These are phyloP conservation scores for Pichia sp. DNA, from an alignment of 1,139 yeast genomes.

Conservation along the genomic window DNA sequence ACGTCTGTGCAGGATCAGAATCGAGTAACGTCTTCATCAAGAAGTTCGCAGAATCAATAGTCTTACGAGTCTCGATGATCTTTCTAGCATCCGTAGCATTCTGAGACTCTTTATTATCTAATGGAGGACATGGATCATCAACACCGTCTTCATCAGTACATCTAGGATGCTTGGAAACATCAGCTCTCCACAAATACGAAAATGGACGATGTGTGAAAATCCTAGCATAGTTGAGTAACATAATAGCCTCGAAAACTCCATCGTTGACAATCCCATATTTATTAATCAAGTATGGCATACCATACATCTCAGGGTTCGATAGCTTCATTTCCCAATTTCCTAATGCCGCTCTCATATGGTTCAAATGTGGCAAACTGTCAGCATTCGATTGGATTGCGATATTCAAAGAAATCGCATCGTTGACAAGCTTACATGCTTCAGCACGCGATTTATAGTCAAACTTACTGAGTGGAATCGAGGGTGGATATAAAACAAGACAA, in stretches of 20 bases:
- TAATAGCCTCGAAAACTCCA: conserved; percentile 48
- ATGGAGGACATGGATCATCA: conserved; percentile 23
- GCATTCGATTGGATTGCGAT: conserved; percentile 40
- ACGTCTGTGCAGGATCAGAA: conserved; percentile 41
- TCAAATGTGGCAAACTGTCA: conserved; percentile 37
- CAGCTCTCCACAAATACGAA: conserved; percentile 49
- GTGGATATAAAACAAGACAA: conserved; percentile 39
- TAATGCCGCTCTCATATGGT: conserved; percentile 42
- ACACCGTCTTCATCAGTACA: conserved; percentile 34
- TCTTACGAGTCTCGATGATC: conserved; percentile 48
- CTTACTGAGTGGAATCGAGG: conserved; percentile 32
- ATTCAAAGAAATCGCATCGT: conserved; percentile 46
- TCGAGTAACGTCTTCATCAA: conserved; percentile 45
- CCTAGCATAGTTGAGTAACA: conserved; percentile 46
- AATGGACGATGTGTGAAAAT: conserved; percentile 52
- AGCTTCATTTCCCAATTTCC: conserved; percentile 49
- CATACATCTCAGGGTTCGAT: conserved; percentile 42
- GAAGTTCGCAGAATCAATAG: conserved; percentile 50
- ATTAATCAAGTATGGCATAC: conserved; percentile 42
- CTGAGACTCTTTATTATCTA: conserved; percentile 29
- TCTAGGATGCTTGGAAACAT: conserved; percentile 42
- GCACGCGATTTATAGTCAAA: conserved; percentile 50
- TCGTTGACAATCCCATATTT: conserved; percentile 45
- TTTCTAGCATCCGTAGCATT: conserved; percentile 38
- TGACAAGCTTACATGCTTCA: conserved; percentile 45